These are phyloP conservation scores for Annulohypoxylon moriforme DNA, from an alignment of 495 filamentous ascomycete genomes.

Conservation along the genomic window DNA sequence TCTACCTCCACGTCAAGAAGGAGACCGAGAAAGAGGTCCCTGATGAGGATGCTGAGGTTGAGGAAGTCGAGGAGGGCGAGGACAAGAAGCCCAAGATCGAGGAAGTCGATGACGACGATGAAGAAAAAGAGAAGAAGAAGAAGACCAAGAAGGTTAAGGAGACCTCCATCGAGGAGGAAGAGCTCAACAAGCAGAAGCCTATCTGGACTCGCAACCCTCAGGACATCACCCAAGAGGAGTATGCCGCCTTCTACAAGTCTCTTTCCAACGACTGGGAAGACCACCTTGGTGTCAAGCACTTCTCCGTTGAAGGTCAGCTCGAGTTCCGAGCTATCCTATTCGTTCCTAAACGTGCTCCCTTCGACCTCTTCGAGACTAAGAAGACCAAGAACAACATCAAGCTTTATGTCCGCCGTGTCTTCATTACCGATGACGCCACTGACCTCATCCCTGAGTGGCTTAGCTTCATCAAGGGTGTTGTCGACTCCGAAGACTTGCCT, in stretches of 20 bases:
- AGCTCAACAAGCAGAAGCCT: constrained; percentile 99
- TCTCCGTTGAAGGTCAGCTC: constrained; percentile 99
- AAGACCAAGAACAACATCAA: constrained; percentile 99
- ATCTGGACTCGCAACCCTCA: constrained; percentile 99
- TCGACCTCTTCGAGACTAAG: constrained; percentile 99
- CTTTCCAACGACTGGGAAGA: constrained; percentile 99
- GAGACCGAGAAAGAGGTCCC: constrained; percentile 99
- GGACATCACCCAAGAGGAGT: constrained; percentile 97
- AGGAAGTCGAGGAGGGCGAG: constrained; percentile 64
- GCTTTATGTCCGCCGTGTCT: constrained; percentile 99
- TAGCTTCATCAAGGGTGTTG: constrained; percentile 99
- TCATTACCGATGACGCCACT: constrained; percentile 99
- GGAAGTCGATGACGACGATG: constrained; percentile 80
- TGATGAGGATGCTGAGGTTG: constrained; percentile 90
- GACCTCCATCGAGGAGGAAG: constrained; percentile 97
- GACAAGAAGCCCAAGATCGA: constrained; percentile 90
- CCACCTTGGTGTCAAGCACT: constrained; percentile 99
- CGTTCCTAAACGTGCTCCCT: constrained; percentile 98
- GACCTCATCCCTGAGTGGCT: constrained; percentile 99
- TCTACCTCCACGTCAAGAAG: constrained; percentile 99
- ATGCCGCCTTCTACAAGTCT: constrained; percentile 99
- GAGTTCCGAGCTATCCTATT: constrained; percentile 99
- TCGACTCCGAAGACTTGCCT: constrained; percentile 98
- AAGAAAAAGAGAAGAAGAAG: constrained; percentile 87
- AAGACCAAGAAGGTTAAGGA: constrained; percentile 99